Conservation (phyloP, 805 yeast genomes). For the Candida pseudoglaebosa region DNA sequence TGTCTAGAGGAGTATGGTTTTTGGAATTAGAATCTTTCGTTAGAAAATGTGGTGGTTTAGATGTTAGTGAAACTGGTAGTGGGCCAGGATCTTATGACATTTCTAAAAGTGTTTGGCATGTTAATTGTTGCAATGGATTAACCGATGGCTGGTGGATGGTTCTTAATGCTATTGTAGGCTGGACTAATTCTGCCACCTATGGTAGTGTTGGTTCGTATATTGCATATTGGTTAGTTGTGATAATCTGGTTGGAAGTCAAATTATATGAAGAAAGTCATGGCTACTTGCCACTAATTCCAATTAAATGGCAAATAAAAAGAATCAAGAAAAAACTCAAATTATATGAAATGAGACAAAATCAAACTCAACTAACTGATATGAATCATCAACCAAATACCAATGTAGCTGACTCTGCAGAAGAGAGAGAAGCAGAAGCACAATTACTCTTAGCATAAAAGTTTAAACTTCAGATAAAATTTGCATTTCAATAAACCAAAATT, state of each 20-base stretch:
- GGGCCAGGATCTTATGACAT: slow-evolving; percentile 95
- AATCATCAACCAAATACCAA: slow-evolving; percentile 1
- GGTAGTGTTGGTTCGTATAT: slow-evolving; percentile 77
- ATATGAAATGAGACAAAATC: slow-evolving; percentile 16
- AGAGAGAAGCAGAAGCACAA: slow-evolving; percentile 11
- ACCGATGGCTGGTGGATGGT: slow-evolving; percentile 94
- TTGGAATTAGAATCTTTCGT: slow-evolving; percentile 77
- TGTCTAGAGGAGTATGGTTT: slow-evolving; percentile 88
- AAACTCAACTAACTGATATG: slow-evolving; percentile 6
- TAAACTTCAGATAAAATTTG: too few relatives aligned
- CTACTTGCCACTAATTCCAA: slow-evolving; percentile 57
- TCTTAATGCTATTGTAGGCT: slow-evolving; percentile 81
- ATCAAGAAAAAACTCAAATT: slow-evolving; percentile 38
- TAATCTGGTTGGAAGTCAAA: slow-evolving; percentile 40
- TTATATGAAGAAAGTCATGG: slow-evolving; percentile 55
- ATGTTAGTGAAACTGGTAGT: slow-evolving; percentile 81
- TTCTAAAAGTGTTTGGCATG: slow-evolving; percentile 81
- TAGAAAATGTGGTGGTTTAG: slow-evolving; percentile 71
- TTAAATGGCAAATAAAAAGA: slow-evolving; percentile 54
- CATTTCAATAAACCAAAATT: too few relatives aligned
- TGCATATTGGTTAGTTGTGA: slow-evolving; percentile 60
- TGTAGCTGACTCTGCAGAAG: slow-evolving; percentile 3
- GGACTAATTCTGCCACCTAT: slow-evolving; percentile 93
- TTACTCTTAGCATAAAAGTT: slow-evolving; percentile 6
- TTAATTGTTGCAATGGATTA: slow-evolving; percentile 89